Evolutionary conservation across 2,329 filamentous ascomycete genomes (phyloP).

Genomic region (Pseudogymnoascus sp.): DNA sequence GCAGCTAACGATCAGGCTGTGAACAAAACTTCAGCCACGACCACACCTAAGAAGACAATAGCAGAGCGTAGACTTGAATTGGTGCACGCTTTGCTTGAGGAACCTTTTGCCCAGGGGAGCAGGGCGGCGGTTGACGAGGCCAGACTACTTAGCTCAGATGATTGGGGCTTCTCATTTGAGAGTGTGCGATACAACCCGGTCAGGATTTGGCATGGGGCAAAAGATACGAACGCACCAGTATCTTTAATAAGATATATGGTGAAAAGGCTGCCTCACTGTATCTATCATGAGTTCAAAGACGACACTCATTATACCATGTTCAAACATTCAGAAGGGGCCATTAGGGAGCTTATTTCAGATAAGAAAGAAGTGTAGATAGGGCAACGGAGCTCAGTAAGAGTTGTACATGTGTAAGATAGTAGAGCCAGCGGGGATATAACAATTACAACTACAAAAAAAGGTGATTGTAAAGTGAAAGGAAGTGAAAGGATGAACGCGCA

Average conservation of each 20-base stretch:
- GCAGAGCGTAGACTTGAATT: neutral
- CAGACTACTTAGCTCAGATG: neutral
- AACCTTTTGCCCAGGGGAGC: neutral
- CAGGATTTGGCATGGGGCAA: constrained; percentile 16
- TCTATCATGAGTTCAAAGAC: neutral
- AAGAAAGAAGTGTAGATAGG: neutral
- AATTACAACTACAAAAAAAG: too few species aligned
- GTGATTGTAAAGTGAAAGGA: constrained; percentile 28
- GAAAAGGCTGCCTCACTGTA: neutral
- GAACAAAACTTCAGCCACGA: neutral
- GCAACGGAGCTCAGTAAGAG: neutral
- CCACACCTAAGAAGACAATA: neutral
- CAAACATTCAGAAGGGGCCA: neutral
- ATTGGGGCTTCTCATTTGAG: constrained; percentile 16
- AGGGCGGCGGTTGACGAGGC: neutral
- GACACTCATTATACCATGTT: neutral
- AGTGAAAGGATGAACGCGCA: constrained; percentile 25
- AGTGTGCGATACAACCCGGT: constrained; percentile 12
- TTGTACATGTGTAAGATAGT: too few species aligned
- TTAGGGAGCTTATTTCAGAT: neutral
- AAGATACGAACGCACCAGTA: constrained; percentile 16
- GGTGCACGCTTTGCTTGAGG: neutral
- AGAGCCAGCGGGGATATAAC: too few species aligned
- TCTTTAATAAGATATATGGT: neutral
- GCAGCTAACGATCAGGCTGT: neutral